Evolutionary conservation across 169 alveolate genomes (phyloP), one percentile per base, ranked within the genome.

Genomic region (Sarcocystis neurona): DNA sequence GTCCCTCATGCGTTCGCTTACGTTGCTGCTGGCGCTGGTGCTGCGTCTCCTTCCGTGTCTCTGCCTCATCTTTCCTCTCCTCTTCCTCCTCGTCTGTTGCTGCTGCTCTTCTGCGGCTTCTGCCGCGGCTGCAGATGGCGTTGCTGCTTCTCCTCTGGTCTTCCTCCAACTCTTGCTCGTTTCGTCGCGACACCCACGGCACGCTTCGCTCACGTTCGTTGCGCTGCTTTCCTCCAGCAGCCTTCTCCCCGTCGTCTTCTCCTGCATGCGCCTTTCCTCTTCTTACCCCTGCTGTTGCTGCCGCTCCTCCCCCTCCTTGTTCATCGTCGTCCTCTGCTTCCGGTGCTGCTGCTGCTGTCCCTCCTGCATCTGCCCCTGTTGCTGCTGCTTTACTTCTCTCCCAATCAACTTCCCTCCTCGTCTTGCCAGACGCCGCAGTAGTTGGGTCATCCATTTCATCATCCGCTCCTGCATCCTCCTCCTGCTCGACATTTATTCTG

Each of bases 61-160:
- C 48, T 47, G 12, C 41, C 2, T 58, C 75, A 37, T 48, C 32
- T 48, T 79, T 18, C 74, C 75, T 50, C 32, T n/a, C 34, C 20
- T 47, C 48, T 39, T 32, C n/a, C n/a, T 75, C 84, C 77, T 47
- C 39, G 39, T 72, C 63, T n/a, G 60, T 63, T 50, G 43, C 39
- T 44, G 75, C 53, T 3, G 3, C 79, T 72, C 63, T 10, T 53
- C 63, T 53, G 63, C 20, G 63, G 63, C 20, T 53, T 10, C 8
- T 50, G 87, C 56, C 47, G 70, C 84, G 43, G 66, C 87, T 32
- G 70, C 37, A 47, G 75, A 27, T 34, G 27, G 75, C n/a, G n/a
- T n/a, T n/a, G n/a, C n/a, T n/a, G n/a, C n/a, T n/a, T n/a, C n/a
- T n/a, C n/a, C n/a, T n/a, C n/a, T n/a, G n/a, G n/a, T n/a, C n/a